Base-by-base conservation (phyloP, 495 filamentous ascomycete genomes). In the Hypoxylon trugodes region DNA sequence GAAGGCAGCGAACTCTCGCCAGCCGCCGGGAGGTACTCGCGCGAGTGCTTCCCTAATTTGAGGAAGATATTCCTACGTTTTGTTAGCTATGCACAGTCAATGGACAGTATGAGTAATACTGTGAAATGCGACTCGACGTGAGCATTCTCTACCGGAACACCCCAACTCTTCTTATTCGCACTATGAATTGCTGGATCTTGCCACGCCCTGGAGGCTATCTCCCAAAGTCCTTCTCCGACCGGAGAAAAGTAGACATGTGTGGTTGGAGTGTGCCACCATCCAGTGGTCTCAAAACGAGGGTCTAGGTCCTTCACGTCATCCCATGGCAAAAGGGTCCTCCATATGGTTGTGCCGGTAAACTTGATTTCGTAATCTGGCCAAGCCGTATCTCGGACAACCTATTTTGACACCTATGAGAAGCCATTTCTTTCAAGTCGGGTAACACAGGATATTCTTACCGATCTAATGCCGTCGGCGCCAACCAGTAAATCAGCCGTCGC, bases 401-500 rank as follows among this genome's bases (percentile, higher is more conserved):
- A 18, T 45, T 46, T 43, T 10, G n/a, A 16, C n/a, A 21, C 3
- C 26, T 36, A 35, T 59, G 36, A 64, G 50, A 10, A 30, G 18
- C 35, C 2, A 43, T 38, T 41, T 28, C 50, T 54, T 21, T 24
- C n/a, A 19, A 28, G 24, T 65, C 56, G 24, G 38, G 33, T 1
- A 37, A 33, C 55, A 18, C 13, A 24, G 8, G 8, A 38, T 36
- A 38, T 26, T 65, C 77, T 21, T 47, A 84, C 80, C 2, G 81
- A 84, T 58, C 79, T 73, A 47, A 84, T 81, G 9, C 81, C 81
- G 66, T 84, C 82, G 15, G 76, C 82, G 4, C 79, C 81, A n/a
- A 83, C 71, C 5, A 83, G 76, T 5, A 84, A 59, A 72, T 84
- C 81, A 4, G 77, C 79, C 15, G 59, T 55, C 2, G 58, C 69